Evolutionary conservation across 805 yeast genomes (phyloP), one percentile per base, ranked within the genome.

Genomic region (Kodamaea leandrae): DNA sequence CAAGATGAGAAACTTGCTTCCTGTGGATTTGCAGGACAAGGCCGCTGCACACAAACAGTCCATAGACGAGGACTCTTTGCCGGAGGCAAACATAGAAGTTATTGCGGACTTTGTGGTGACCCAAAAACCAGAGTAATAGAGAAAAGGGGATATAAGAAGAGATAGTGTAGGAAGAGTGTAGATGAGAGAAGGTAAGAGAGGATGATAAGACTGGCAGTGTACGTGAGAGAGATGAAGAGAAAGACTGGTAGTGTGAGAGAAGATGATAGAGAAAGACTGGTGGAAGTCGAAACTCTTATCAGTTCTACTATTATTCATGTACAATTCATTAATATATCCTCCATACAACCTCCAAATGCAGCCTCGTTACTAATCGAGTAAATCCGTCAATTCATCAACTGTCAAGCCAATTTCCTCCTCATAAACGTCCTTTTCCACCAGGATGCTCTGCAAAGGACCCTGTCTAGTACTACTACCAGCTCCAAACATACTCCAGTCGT

Each of bases 1-100:
- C 17, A 76, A 72, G 45, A 64, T 85, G 39, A 70, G 66, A 48
- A 76, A 78, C 43, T 63, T 82, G 15, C 63, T 85, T 37, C 89
- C 86, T 3, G 60, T 44, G 43, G 63, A 54, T 2, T 51, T 63
- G 29, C 46, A 49, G n/a, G 56, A 48, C 36, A 56, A 55, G 35
- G 42, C 30, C 8, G 63, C 55, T 32, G 49, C 48, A 5, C 46
- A 45, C 32, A 56, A 48, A 32, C 63, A 60, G 39, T 37, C 48
- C 3, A 50, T 64, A 6, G 58, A 56, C 13, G 44, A 42, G 12
- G 59, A 54, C 24, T 50, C 65, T 14, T 51, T 63, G 37, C 59
- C 61, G 2, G 68, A 60, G 32, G 71, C 68, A 25, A 68, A 66
- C 43, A 55, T 68, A 30, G 72, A 67, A 41, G 54, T 60, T 33